Evolutionary conservation across 2,329 filamentous ascomycete genomes (phyloP).

Genomic region (Helicocarpus griseus): DNA sequence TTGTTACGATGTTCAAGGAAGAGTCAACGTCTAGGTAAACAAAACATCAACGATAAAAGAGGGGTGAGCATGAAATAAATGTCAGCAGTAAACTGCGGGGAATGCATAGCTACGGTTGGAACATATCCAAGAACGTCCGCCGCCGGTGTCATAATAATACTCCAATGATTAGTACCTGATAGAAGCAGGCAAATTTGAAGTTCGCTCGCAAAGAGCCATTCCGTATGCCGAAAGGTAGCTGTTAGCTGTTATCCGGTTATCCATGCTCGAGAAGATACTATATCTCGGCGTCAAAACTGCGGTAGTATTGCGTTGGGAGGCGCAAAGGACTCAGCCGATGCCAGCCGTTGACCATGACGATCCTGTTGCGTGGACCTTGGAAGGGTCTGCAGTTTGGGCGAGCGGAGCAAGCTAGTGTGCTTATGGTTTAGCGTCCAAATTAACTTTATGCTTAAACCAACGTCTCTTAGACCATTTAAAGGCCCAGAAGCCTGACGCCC

Average conservation of each 20-base stretch:
- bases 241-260: neutral
- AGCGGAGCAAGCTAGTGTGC: neutral
- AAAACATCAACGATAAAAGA: neutral
- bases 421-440: neutral
- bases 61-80: neutral
- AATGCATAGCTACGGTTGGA: neutral
- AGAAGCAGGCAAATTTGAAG: neutral
- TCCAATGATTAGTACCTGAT: no score
- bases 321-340: neutral
- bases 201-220: neutral
- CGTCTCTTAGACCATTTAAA: neutral
- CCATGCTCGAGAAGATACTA: neutral
- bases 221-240: neutral
- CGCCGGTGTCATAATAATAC: no score
- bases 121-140: neutral
- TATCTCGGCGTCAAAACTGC: neutral
- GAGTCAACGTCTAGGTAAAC: neutral
- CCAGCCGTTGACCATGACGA: neutral
- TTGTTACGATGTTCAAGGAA: neutral
- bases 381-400: neutral
- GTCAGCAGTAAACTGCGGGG: neutral
- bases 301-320: neutral
- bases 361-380: neutral
- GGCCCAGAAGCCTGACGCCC: no score
- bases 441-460: neutral